Evolutionary conservation across 176 grass and related monocot species (phyloP).

Genomic region (Bothriochloa decipiens): DNA sequence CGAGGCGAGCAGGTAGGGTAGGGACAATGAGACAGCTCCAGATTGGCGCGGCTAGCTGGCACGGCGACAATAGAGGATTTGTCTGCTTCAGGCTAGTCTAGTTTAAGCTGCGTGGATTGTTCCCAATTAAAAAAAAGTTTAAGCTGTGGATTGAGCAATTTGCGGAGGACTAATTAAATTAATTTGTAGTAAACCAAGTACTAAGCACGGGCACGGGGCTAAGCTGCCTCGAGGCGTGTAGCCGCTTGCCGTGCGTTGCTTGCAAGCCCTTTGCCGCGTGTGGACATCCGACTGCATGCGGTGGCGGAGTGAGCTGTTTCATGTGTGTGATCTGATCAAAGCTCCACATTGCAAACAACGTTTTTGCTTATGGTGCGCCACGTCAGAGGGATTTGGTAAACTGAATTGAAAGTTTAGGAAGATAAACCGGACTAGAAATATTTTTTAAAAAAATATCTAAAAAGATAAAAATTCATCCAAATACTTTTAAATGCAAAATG

Average conservation of each 20-base stretch:
- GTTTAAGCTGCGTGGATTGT: too few species aligned
- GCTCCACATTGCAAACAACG: not conserved
- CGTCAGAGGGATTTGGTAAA: too few species aligned
- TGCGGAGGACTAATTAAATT: not conserved
- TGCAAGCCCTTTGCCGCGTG: slow-evolving; percentile 7
- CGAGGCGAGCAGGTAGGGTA: slow-evolving; percentile 14
- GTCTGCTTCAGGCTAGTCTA: slow-evolving; percentile 20
- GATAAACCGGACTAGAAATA: too few species aligned
- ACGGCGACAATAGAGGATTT: slow-evolving; percentile 24
- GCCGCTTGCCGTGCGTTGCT: slow-evolving; percentile 35
- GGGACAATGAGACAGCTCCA: slow-evolving; percentile 32
- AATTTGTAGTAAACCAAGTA: not conserved
- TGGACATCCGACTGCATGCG: not conserved
- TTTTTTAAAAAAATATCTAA: too few species aligned
- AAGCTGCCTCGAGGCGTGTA: slow-evolving; percentile 35
- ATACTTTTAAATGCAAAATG: too few species aligned
- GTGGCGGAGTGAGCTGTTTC: not conserved
- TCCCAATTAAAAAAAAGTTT: too few species aligned
- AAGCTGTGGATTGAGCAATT: not conserved
- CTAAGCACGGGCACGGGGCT: slow-evolving; percentile 18
- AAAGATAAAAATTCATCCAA: too few species aligned
- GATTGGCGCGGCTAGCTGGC: slow-evolving; percentile 28
- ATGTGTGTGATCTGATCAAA: slow-evolving; percentile 5
- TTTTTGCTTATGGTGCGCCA: too few species aligned
- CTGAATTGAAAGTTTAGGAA: too few species aligned